These are phyloP conservation scores for Talaromyces nanjingensis DNA, from an alignment of 495 filamentous ascomycete genomes.

Conservation along the genomic window DNA sequence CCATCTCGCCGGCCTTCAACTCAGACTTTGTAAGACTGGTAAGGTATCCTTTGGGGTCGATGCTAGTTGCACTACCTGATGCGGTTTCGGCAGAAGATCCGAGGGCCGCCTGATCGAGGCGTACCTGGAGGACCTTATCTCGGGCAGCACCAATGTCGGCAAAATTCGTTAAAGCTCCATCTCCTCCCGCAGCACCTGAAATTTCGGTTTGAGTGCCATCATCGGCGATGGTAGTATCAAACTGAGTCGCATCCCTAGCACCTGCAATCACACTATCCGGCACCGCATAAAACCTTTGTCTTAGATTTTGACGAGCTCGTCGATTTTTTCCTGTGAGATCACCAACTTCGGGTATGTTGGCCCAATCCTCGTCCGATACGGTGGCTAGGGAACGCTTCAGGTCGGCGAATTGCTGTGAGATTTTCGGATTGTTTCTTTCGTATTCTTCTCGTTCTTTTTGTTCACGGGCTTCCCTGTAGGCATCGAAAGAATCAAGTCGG, in stretches of 20 bases:
- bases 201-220: conserved; percentile 53
- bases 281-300: conserved; percentile 89
- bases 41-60: conserved; percentile 93
- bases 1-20: conserved; percentile 66
- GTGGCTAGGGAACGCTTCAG: conserved; percentile 82
- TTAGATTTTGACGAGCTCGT: conserved; percentile 70
- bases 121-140: conserved; percentile 86
- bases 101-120: conserved; percentile 80
- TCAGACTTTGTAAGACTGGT: conserved; percentile 80
- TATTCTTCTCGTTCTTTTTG: conserved; percentile 85
- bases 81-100: conserved; percentile 62
- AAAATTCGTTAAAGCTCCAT: conserved; percentile 95
- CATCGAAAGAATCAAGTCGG: conserved; percentile 64
- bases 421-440: conserved; percentile 95
- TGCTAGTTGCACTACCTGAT: conserved; percentile 77
- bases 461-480: conserved; percentile 91
- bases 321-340: conserved; percentile 93
- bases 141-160: conserved; percentile 94
- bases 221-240: conserved; percentile 77
- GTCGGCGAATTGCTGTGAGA: conserved; percentile 96
- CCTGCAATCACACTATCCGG: conserved; percentile 93
- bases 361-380: conserved; percentile 95
- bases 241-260: conserved; percentile 69
- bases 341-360: conserved; percentile 87
- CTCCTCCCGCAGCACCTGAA: conserved; percentile 43